Evolutionary conservation across 306 rosid genomes (phyloP), one percentile per base, ranked within the genome.

Genomic region (Quercus engelmannii): DNA sequence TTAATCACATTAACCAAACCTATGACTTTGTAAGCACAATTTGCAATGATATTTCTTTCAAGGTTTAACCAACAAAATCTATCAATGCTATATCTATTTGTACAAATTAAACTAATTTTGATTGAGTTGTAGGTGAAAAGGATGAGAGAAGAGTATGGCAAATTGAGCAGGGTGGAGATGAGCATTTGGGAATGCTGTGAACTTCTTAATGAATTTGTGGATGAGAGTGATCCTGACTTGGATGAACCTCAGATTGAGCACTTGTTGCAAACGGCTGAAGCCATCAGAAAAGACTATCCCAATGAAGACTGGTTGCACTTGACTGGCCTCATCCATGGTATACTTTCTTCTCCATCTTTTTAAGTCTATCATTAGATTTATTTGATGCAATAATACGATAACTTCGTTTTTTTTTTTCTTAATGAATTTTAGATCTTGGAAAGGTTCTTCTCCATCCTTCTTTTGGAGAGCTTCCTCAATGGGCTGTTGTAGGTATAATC

Each of bases 401-500:
- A 57, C 10, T 57, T 23, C 23, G 0, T 1, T n/a, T 41, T 41
- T 38, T 6, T 38, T 33, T 33, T 6, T 5, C 1, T 5, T 41
- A 8, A 54, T 71, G 68, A 33, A 17, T 25, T 11, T 56, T 56
- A 82, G 82, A 82, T 73, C 85, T 82, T 46, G 85, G 85, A 67
- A 82, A 82, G 85, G 85, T 82, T 69, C 85, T 82, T 51, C 26
- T 25, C 65, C 82, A 51, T 73, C 79, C 85, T 43, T 69, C 62
- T 41, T 82, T 82, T 21, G 85, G 85, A 4, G 79, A 55, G 46
- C 85, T 82, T 55, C 82, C 85, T 55, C 85, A 82, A 69, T 82
- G 85, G 85, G 82, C 82, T 28, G 82, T 82, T 49, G 82, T 82
- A 28, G 85, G 85, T 82, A 77, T 63, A 5, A 38, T 59, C 35